Evolutionary conservation across 352 stramenopile species (phyloP).

Genomic region (Globisporangium polare): DNA sequence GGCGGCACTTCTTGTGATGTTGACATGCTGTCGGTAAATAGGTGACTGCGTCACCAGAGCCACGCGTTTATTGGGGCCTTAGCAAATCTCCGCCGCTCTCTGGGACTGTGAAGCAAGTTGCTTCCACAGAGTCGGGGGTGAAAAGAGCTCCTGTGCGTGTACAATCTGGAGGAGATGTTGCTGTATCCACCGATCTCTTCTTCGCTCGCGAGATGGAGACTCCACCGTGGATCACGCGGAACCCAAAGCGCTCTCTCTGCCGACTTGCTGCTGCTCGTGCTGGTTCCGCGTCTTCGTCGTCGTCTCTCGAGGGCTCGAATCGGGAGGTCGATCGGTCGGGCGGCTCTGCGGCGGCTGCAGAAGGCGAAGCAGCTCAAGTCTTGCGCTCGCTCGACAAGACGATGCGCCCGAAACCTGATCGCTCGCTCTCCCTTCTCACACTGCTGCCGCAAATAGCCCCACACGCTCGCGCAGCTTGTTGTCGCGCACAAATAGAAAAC

Average conservation of each 20-base stretch:
- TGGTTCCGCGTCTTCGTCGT: neutral
- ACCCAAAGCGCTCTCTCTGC: neutral
- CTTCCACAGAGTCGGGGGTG: neutral
- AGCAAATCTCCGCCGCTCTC: neutral
- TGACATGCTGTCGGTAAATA: neutral
- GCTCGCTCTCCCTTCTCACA: neutral
- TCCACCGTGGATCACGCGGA: neutral
- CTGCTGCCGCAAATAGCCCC: neutral
- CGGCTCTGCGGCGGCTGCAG: neutral
- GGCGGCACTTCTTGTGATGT: constrained; percentile 6
- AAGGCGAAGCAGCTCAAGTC: neutral
- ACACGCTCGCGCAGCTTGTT: neutral
- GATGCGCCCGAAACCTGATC: neutral
- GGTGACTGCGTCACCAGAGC: neutral
- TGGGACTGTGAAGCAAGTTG: neutral
- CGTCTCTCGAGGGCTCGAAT: neutral
- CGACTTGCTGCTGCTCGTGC: neutral
- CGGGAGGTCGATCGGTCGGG: neutral
- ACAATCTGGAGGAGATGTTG: too few relatives aligned
- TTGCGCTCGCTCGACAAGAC: neutral
- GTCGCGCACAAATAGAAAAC: neutral
- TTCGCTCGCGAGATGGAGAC: neutral
- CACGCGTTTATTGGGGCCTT: neutral
- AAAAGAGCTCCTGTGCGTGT: neutral
- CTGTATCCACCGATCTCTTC: neutral